A percentile compares a stretch with the other conserved stretches of the same genome.
These are phyloP conservation scores for Antonospora locustae DNA, from an alignment of 371 early-diverging fungal genomes.

Conservation along the genomic window DNA sequence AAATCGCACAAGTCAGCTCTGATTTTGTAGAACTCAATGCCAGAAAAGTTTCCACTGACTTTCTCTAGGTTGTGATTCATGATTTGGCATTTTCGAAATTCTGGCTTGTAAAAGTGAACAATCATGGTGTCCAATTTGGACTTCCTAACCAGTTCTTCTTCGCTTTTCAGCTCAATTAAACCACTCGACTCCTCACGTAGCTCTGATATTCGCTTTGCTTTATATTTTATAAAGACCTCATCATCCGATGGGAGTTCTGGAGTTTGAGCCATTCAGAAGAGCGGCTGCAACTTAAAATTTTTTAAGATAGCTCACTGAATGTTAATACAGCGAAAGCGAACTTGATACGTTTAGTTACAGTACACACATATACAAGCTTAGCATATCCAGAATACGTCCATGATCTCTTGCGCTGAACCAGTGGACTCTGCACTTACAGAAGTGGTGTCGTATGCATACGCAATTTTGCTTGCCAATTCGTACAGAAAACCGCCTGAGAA, in stretches of 20 bases:
- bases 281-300: neutral
- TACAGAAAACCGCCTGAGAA: too few relatives aligned
- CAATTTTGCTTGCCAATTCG: too few relatives aligned
- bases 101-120: slow-evolving; percentile 49
- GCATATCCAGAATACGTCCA: too few relatives aligned
- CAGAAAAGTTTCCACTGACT: slow-evolving; percentile 28
- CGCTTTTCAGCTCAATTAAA: slow-evolving; percentile 32
- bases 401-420: too few relatives aligned
- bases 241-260: slow-evolving; percentile 11
- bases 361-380: too few relatives aligned
- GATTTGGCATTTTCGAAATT: slow-evolving; percentile 44
- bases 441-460: too few relatives aligned
- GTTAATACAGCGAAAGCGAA: too few relatives aligned
- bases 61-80: slow-evolving; percentile 46
- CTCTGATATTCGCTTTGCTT: slow-evolving; percentile 26
- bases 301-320: too few relatives aligned
- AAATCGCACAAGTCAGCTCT: slow-evolving; percentile 35
- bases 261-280: slow-evolving; percentile 11
- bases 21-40: slow-evolving; percentile 43
- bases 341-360: too few relatives aligned
- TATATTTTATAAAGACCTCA: slow-evolving; percentile 42
- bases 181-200: slow-evolving; percentile 2
- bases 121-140: slow-evolving; percentile 44
- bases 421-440: too few relatives aligned
- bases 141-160: slow-evolving; percentile 42